Base-by-base conservation (phyloP, 164 flowering plant species). In the Sextonia rubra region DNA sequence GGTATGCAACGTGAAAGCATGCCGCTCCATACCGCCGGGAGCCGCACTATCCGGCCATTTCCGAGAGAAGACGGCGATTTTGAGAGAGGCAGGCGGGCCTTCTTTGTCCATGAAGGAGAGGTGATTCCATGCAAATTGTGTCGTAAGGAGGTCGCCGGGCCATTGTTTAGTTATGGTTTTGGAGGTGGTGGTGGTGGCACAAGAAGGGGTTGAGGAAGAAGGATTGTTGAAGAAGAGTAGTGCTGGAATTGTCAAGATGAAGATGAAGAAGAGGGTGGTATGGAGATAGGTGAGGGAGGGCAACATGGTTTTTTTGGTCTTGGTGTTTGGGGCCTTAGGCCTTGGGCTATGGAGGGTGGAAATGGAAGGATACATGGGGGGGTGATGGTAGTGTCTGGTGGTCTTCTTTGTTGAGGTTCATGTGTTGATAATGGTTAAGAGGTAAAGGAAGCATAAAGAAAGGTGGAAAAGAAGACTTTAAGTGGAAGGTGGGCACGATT, bases 11-110 rank as follows among this genome's bases (percentile, higher is more conserved):
- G 95, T 90, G 65, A 82, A 74, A 0, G 98, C 98, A 56, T 94
- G 98, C 25, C 98, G 93, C 73, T 94, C 98, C 98, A 94, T 94
- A 74, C 97, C 97, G 0, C 98, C 97, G 0, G 98, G 97, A 68
- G 78, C 56, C 9, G 91, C 55, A 0, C 85, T 81, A 3, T 79
- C 48, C 0, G 97, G 98, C 98, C 98, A 94, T 79, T 92, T 92
- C 24, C 98, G 71, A 0, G 98, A 86, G 80, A 94, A 94, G 12
- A 92, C 97, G 0, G 98, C 98, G 0, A 94, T 84, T 30, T 83
- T 89, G 30, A 94, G 91, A 14, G 72, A 3, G 2, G 37, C 4
- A 0, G 79, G 83, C 0, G 86, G 85, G 2, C 83, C 80, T 0
- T 15, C 56, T 9, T 66, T 20, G 20, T 76, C 80, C 25, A 23